Conservation (phyloP, 805 yeast genomes). For the Wickerhamia fluorescens region DNA sequence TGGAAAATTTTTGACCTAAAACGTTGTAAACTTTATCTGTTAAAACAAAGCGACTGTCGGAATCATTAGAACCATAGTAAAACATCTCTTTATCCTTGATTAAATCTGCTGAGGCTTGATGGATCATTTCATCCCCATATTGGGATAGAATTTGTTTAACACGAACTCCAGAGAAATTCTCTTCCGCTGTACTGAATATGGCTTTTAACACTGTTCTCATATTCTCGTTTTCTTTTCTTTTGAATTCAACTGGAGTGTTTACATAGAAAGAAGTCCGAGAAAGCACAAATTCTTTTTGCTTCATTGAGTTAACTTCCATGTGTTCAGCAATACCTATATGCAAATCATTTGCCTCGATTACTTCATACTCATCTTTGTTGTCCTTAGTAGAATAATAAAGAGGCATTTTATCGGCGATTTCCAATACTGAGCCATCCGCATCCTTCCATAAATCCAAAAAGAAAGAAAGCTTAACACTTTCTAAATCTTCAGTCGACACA, state of each 20-base stretch:
- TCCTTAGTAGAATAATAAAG: conserved; percentile 37
- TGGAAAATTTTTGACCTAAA: conserved; percentile 30
- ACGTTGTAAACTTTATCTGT: conserved; percentile 45
- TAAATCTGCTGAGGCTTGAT: conserved; percentile 44
- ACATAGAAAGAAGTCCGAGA: conserved; percentile 39
- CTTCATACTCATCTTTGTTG: conserved; percentile 41
- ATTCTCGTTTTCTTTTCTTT: conserved; percentile 19
- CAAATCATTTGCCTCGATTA: conserved; percentile 24
- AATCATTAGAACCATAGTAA: conserved; percentile 32
- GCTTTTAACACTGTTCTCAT: conserved; percentile 43
- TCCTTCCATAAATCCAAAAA: conserved; percentile 63
- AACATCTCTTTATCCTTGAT: conserved; percentile 52
- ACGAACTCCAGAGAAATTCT: conserved; percentile 36
- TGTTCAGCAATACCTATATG: conserved; percentile 24
- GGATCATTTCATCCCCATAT: conserved; percentile 40
- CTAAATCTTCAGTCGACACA: conserved; percentile 44
- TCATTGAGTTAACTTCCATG: conserved; percentile 55
- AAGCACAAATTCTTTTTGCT: conserved; percentile 57
- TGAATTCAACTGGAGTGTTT: conserved; percentile 11
- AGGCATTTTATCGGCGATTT: conserved; percentile 25
- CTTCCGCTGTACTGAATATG: conserved; percentile 48
- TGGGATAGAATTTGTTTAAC: conserved; percentile 42
- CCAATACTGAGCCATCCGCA: conserved; percentile 33
- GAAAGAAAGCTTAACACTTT: conserved; percentile 41
- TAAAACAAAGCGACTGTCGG: conserved; percentile 44